These are phyloP conservation scores for Cercospora sesami DNA, from an alignment of 2,329 filamentous ascomycete species.

Conservation along the genomic window DNA sequence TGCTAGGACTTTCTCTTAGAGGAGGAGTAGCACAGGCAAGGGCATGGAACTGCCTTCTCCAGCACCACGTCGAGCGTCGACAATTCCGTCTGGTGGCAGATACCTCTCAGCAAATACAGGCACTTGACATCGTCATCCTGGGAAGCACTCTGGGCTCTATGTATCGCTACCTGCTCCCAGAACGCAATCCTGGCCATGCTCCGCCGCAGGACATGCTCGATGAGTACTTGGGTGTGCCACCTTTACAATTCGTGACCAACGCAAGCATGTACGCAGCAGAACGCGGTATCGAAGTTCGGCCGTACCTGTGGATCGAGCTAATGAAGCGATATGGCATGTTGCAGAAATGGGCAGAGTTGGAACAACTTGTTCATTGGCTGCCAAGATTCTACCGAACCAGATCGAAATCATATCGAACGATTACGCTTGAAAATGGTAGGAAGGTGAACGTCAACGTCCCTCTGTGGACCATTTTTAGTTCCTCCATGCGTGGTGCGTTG, in stretches of 20 bases:
- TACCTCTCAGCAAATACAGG: slow-evolving; percentile 54
- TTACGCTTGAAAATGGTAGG: not conserved
- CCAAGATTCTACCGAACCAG: slow-evolving; percentile 32
- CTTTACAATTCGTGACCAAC: slow-evolving; percentile 49
- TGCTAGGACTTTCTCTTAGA: slow-evolving; percentile 53
- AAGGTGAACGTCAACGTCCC: not conserved
- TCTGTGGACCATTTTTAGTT: slow-evolving; percentile 24
- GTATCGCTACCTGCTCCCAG: slow-evolving; percentile 43
- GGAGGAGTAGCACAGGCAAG: slow-evolving; percentile 36
- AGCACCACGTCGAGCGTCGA: slow-evolving; percentile 40
- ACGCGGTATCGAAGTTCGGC: slow-evolving; percentile 42
- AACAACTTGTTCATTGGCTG: slow-evolving; percentile 55
- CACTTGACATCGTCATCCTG: slow-evolving; percentile 46
- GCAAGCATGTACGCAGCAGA: slow-evolving; percentile 45
- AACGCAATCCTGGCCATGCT: slow-evolving; percentile 43
- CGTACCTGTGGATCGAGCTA: slow-evolving; percentile 58
- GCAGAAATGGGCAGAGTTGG: slow-evolving; percentile 53
- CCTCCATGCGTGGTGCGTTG: slow-evolving; percentile 34
- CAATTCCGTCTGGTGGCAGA: slow-evolving; percentile 35
- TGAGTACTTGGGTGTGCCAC: slow-evolving; percentile 24
- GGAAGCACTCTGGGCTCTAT: slow-evolving; percentile 48
- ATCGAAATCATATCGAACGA: not conserved
- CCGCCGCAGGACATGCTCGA: slow-evolving; percentile 23
- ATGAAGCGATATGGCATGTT: slow-evolving; percentile 61
- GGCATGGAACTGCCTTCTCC: slow-evolving; percentile 53